Evolutionary conservation across 495 filamentous ascomycete genomes (phyloP).

Genomic region (Platismatia glauca): DNA sequence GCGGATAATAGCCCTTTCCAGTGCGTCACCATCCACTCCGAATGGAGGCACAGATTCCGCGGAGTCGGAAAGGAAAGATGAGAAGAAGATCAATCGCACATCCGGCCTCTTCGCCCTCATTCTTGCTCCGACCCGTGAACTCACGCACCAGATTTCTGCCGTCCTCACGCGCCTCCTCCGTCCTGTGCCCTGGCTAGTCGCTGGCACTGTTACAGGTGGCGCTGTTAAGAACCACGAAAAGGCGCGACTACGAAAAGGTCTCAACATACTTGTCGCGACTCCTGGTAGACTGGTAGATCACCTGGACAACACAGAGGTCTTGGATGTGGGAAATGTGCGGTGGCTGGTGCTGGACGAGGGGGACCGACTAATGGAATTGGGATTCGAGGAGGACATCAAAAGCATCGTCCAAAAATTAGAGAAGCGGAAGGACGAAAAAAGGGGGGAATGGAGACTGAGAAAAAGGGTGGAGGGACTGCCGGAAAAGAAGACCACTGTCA

Average conservation of each 20-base stretch:
- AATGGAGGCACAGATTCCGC: slow-evolving; percentile 18
- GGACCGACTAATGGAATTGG: slow-evolving; percentile 92
- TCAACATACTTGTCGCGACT: slow-evolving; percentile 92
- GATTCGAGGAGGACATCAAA: slow-evolving; percentile 82
- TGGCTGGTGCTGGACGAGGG: slow-evolving; percentile 96
- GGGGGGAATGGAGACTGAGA: slow-evolving; percentile 4
- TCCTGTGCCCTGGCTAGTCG: slow-evolving; percentile 82
- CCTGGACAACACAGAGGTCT: slow-evolving; percentile 76
- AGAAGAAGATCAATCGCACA: slow-evolving; percentile 40
- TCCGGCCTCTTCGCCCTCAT: slow-evolving; percentile 90
- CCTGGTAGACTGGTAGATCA: slow-evolving; percentile 87
- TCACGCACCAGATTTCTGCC: slow-evolving; percentile 83
- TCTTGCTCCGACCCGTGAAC: slow-evolving; percentile 81
- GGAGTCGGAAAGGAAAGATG: slow-evolving; percentile 20
- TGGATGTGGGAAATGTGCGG: slow-evolving; percentile 79
- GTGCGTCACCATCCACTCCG: slow-evolving; percentile 18
- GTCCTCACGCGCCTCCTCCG: slow-evolving; percentile 76
- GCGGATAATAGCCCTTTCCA: slow-evolving; percentile 67
- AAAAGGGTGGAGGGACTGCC: slow-evolving; percentile 47
- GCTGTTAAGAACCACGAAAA: slow-evolving; percentile 98
- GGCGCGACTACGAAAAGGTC: slow-evolving; percentile 78
- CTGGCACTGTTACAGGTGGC: slow-evolving; percentile 85
- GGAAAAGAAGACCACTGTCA: slow-evolving; percentile 67
- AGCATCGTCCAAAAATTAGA: slow-evolving; percentile 71
- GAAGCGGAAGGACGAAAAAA: slow-evolving; percentile 33